A percentile compares a stretch with the other conserved stretches of the same genome.
These are phyloP conservation scores for Diospyros kaki DNA, from an alignment of 148 eudicot genomes.

Conservation along the genomic window DNA sequence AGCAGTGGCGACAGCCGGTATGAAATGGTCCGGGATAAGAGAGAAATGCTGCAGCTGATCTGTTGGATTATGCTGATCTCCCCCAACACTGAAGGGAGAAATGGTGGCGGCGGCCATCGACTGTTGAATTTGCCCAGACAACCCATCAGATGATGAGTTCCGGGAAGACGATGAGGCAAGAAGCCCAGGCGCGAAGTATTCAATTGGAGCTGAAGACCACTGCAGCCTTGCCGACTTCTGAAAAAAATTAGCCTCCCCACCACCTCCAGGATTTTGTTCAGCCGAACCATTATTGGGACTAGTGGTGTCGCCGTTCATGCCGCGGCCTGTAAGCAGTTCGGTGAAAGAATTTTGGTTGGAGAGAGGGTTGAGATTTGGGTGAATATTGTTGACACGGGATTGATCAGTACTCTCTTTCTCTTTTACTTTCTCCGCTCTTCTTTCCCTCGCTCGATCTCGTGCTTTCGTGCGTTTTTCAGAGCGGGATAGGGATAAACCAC, in stretches of 20 bases:
- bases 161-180: slow-evolving; percentile 10
- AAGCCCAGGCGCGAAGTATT: slow-evolving; percentile 43
- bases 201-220: slow-evolving; percentile 50
- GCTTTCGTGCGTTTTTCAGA: slow-evolving; percentile 72
- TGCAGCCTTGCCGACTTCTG: slow-evolving; percentile 25
- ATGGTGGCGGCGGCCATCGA: slow-evolving; percentile 18
- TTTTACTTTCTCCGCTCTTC: slow-evolving; percentile 61
- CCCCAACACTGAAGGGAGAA: too few relatives aligned
- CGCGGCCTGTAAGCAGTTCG: slow-evolving; percentile 62
- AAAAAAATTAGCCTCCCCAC: slow-evolving; percentile 21
- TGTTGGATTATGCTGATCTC: slow-evolving; percentile 1
- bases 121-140: slow-evolving; percentile 27
- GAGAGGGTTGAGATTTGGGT: slow-evolving; percentile 28
- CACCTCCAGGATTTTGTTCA: slow-evolving; percentile 14
- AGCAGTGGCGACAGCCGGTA: slow-evolving; percentile 19
- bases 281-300: slow-evolving; percentile 22
- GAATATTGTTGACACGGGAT: neutral
- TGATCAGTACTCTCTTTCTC: slow-evolving; percentile 28
- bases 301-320: slow-evolving; percentile 22
- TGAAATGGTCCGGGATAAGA: slow-evolving; percentile 35
- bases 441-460: slow-evolving; percentile 71
- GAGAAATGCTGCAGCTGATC: slow-evolving; percentile 51
- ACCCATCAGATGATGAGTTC: slow-evolving; percentile 15
- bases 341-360: slow-evolving; percentile 64
- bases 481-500: slow-evolving; percentile 63